Base-by-base conservation (phyloP, 75 land plant genomes). In the Gnetum montanum region DNA sequence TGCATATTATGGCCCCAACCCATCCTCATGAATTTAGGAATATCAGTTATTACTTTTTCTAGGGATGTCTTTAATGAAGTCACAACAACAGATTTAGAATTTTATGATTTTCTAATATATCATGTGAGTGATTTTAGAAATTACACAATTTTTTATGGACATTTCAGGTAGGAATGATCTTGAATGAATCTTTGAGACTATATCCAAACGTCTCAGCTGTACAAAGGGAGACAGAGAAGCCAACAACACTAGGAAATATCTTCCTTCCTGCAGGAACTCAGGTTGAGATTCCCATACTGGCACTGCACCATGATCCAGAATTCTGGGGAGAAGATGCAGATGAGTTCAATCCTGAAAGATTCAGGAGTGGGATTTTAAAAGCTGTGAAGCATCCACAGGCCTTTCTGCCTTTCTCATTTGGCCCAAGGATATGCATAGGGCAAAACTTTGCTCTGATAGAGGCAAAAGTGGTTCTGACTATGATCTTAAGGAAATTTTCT, bases 381-480 rank as follows among this genome's bases (percentile, higher is more conserved):
- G 71, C 58, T 41, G 40, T 49, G 12, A 59, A 61, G 6, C 53
- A 58, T 46, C 64, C 62, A 15, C 13, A 36, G 31, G 71, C 70
- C 22, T 81, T 77, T 67, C 54, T 81, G 3, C 85, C 85, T 8
- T 82, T 82, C 26, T 76, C 77, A 0, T 54, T 62, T 0, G 85
- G 85, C n/a, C 74, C 67, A n/a, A 67, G 82, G 12, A 64, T 59
- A 2, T 82, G 85, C 69, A 62, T 82, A 33, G 85, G 85, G 31
- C 67, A 69, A 47, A 73, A 68, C 19, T 67, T 81, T 15, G 66
- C 81, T 18, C 34, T 70, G 18, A 37, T 80, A 49, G 72, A 80
- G 31, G 72, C 76, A 33, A 80, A 74, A 52, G 18, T 70, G 22
- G 41, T 69, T 8, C n/a, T 80, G 3, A 60, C 79, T 10, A 59